Evolutionary conservation across 306 rosid species (phyloP).

Genomic region (Sindora glabra): DNA sequence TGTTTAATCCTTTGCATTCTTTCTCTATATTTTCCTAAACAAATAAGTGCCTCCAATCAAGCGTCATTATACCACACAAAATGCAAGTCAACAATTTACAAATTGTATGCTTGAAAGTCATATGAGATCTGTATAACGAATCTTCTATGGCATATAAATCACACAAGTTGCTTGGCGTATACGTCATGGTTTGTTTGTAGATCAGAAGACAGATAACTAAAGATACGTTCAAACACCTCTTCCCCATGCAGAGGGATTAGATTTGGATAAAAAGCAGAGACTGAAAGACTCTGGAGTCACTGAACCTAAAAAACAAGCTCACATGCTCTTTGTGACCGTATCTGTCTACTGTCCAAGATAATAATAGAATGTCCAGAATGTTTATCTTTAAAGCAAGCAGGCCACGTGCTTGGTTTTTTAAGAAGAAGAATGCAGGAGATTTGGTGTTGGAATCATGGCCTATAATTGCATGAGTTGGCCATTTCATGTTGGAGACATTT

Average conservation of each 20-base stretch:
- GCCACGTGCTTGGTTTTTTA: not conserved
- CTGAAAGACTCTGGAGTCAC: not conserved
- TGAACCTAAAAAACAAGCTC: not conserved
- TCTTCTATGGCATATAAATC: no score
- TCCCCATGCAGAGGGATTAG: not conserved
- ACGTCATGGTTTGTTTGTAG: constrained; percentile 19
- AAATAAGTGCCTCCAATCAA: no score
- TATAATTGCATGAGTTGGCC: no score
- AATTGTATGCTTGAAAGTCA: no score
- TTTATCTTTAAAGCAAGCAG: not conserved
- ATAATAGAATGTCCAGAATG: not conserved
- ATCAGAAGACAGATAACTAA: not conserved
- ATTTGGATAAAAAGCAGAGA: not conserved
- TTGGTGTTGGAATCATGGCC: no score
- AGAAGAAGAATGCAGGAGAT: not conserved
- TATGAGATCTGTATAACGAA: no score
- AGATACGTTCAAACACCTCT: constrained; percentile 9
- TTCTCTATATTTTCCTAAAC: no score
- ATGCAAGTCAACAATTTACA: no score
- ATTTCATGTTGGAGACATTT: no score
- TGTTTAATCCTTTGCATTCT: no score
- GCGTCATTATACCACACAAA: no score
- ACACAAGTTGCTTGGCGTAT: constrained; percentile 21
- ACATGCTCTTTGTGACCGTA: not conserved
- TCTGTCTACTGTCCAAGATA: no score